Percentiles rank a stretch among this genome's conserved stretches.
These are phyloP conservation scores for Choiromyces venosus DNA, from an alignment of 495 filamentous ascomycete genomes.

Conservation along the genomic window DNA sequence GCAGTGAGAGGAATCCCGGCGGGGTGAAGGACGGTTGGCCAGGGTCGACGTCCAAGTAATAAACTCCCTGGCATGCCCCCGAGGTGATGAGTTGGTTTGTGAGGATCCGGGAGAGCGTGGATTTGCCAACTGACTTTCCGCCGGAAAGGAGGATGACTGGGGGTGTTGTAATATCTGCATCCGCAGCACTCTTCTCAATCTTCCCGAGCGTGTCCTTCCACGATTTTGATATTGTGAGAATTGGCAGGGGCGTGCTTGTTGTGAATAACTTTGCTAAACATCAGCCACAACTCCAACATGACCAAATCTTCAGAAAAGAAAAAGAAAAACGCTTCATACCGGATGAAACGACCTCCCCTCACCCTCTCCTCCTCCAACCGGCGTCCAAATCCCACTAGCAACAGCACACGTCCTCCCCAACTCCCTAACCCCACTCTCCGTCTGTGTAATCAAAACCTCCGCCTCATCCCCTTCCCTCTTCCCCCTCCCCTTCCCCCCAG, in stretches of 20 bases:
- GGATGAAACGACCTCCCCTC: conserved; percentile 22
- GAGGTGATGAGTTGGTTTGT: conserved; percentile 55
- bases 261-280: conserved; percentile 18
- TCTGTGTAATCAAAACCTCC: conserved; percentile 47
- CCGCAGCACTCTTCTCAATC: conserved; percentile 39
- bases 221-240: conserved; percentile 50
- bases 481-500: not conserved
- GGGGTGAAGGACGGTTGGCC: conserved; percentile 65
- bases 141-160: conserved; percentile 54
- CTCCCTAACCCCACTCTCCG: conserved; percentile 48
- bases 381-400: conserved; percentile 57
- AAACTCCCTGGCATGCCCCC: conserved; percentile 38
- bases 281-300: not conserved
- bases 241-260: conserved; percentile 42
- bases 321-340: conserved; percentile 13
- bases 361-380: conserved; percentile 38
- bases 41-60: conserved; percentile 63
- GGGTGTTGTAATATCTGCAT: conserved; percentile 44
- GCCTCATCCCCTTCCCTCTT: conserved; percentile 49
- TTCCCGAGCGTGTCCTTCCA: conserved; percentile 42
- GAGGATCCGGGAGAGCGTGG: conserved; percentile 59
- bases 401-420: conserved; percentile 54
- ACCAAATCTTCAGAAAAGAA: no score
- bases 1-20: conserved; percentile 60
- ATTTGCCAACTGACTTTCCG: conserved; percentile 63